These are phyloP conservation scores for Taiozyma sp. DNA, from an alignment of 1,139 yeast species.

Conservation along the genomic window DNA sequence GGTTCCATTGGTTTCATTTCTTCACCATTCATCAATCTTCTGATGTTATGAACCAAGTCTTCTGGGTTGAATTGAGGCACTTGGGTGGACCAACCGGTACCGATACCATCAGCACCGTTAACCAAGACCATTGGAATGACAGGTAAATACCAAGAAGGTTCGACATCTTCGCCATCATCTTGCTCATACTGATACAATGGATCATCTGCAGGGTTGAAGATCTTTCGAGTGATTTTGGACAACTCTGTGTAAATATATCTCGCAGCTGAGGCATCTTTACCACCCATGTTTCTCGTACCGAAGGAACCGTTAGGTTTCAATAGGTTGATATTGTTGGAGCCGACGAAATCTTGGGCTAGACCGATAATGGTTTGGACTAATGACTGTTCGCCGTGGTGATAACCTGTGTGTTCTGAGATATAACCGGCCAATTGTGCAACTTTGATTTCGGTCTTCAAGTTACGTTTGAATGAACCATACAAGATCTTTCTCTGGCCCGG, in stretches of 20 bases:
- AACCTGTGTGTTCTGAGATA: slow-evolving; percentile 84
- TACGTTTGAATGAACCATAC: slow-evolving; percentile 83
- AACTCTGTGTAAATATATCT: slow-evolving; percentile 94
- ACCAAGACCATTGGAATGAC: slow-evolving; percentile 88
- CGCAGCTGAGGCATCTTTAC: slow-evolving; percentile 98
- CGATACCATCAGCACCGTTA: slow-evolving; percentile 97
- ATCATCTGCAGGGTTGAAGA: slow-evolving; percentile 78
- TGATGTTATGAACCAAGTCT: slow-evolving; percentile 73
- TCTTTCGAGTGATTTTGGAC: slow-evolving; percentile 64
- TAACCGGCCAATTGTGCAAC: slow-evolving; percentile 92
- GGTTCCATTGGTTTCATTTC: slow-evolving; percentile 74
- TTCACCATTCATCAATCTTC: slow-evolving; percentile 68
- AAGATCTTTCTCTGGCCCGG: slow-evolving; percentile 97
- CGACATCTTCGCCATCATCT: slow-evolving; percentile 92
- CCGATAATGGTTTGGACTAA: slow-evolving; percentile 87
- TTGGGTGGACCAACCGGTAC: slow-evolving; percentile 98
- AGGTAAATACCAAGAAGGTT: slow-evolving; percentile 95
- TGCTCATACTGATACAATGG: slow-evolving; percentile 74
- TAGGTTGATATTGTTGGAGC: slow-evolving; percentile 82
- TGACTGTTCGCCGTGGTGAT: slow-evolving; percentile 94
- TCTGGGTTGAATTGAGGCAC: slow-evolving; percentile 87
- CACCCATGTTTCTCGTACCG: slow-evolving; percentile 97
- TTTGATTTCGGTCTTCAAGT: slow-evolving; percentile 70
- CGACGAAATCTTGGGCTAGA: slow-evolving; percentile 91
- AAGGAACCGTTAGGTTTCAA: slow-evolving; percentile 92